These are phyloP conservation scores for Thraustochytrium striatum DNA, from an alignment of 352 stramenopile species.

Conservation along the genomic window DNA sequence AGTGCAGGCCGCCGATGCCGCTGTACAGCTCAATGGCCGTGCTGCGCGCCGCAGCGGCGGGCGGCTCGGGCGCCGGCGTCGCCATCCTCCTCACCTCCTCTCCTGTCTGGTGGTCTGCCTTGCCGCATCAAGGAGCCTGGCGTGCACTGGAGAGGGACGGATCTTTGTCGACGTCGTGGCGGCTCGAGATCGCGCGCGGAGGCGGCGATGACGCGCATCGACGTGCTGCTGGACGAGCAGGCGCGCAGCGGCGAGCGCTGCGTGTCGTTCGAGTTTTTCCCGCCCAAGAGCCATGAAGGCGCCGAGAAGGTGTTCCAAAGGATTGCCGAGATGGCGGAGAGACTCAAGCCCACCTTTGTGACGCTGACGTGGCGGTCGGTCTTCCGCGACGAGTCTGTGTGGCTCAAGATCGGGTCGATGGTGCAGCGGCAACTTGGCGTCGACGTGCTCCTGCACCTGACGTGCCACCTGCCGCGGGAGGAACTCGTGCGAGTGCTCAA, in stretches of 20 bases:
- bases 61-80: not conserved
- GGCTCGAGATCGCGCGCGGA: not conserved
- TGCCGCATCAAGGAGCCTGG: not conserved
- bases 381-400: conserved; percentile 79
- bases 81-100: not conserved
- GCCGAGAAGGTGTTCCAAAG: conserved; percentile 46
- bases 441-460: conserved; percentile 90
- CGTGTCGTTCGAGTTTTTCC: conserved; percentile 91
- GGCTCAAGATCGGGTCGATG: conserved; percentile 77
- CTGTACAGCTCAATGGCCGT: conserved; percentile 33
- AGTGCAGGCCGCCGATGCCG: conserved; percentile 16
- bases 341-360: conserved; percentile 75
- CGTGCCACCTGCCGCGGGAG: conserved; percentile 78
- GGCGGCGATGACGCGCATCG: conserved; percentile 11
- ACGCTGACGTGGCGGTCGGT: conserved; percentile 79
- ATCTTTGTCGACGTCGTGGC: not conserved
- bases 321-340: conserved; percentile 74
- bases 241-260: conserved; percentile 56
- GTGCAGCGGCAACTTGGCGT: conserved; percentile 78
- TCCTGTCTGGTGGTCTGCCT: not conserved
- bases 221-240: not conserved
- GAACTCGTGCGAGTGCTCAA: conserved; percentile 76
- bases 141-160: not conserved
- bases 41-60: no score
- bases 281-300: conserved; percentile 79